Conservation (phyloP, 495 filamentous ascomycete genomes). For the Penicillium canariense region DNA sequence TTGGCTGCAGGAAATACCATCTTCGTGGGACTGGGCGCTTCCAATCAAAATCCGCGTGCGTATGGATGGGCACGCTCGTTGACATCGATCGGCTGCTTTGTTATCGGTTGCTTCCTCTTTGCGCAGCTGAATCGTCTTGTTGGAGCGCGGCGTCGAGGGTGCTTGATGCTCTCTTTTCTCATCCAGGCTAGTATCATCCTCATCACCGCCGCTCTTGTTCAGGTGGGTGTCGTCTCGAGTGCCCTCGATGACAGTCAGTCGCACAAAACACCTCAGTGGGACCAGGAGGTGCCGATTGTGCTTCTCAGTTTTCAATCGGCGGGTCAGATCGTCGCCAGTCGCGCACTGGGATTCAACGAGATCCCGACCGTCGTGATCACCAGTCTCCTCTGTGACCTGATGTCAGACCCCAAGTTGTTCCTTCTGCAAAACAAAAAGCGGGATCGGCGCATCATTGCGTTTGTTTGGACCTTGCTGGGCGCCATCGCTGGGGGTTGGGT, state of each 20-base stretch:
- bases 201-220: constrained; percentile 52
- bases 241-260: constrained; percentile 10
- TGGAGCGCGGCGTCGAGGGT: constrained; percentile 41
- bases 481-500: constrained; percentile 65
- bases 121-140: constrained; percentile 30
- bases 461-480: constrained; percentile 55
- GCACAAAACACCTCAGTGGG: constrained; percentile 16
- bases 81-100: constrained; percentile 52
- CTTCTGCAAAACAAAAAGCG: constrained; percentile 60
- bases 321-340: constrained; percentile 63
- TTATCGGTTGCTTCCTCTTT: constrained; percentile 49
- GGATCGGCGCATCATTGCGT: constrained; percentile 55
- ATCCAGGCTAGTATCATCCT: constrained; percentile 53
- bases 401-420: constrained; percentile 55
- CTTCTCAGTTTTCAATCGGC: constrained; percentile 67
- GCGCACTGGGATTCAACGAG: constrained; percentile 62
- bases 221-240: constrained; percentile 42
- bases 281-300: constrained; percentile 48
- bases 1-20: constrained; percentile 53
- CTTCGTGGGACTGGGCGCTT: constrained; percentile 59
- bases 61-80: constrained; percentile 60
- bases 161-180: constrained; percentile 52
- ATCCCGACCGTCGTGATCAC: constrained; percentile 72
- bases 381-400: constrained; percentile 62
- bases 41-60: constrained; percentile 48